Base-by-base conservation (phyloP, 2,329 filamentous ascomycete genomes). In the Sporothrix pseudoabietina region DNA sequence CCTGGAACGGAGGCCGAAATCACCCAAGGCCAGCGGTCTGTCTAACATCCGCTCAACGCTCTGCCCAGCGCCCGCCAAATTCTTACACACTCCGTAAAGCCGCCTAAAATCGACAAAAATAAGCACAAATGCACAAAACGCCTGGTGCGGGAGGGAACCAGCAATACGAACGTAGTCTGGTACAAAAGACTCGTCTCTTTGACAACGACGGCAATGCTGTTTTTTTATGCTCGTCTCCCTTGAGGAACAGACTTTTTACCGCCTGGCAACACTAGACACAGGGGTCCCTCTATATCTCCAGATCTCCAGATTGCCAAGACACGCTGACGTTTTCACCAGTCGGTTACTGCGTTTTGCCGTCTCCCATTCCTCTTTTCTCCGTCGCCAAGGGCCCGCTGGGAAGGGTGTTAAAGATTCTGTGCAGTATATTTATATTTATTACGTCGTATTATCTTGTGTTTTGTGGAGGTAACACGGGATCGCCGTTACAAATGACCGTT, bases 91-190 rank as follows among this genome's bases (percentile, higher is more conserved):
- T 26, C 12, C 57, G 22, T 41, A 63, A 22, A 22, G 2, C 26
- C 57, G 57, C 57, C 57, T 41, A 63, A 63, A 22, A 63, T 19
- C 12, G 19, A 16, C 35, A 39, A 66, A 66, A 66, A 66, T 47
- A 66, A 30, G 39, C 61, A 66, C 5, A 47, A 35, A 66, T 19
- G 39, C 61, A 66, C 5, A 47, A 35, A 59, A 59, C 35, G 55
- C 44, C 57, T 22, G 19, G 32, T 16, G 57, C 32, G 57, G 61
- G 61, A 66, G 61, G 61, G 61, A 66, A n/a, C 61, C 39, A 65
- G 61, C 12, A 49, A 49, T 49, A n/a, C n/a, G n/a, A n/a, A n/a
- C n/a, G n/a, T n/a, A 49, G 44, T 19, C 44, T 19, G 44, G 44
- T 49, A 49, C 44, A 49, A 49, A 49, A 16, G 2, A 4, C 3